A percentile compares a stretch with the other conserved stretches of the same genome.
Evolutionary conservation across 2,329 filamentous ascomycete genomes (phyloP).

Genomic region (Botrytis cinerea): DNA sequence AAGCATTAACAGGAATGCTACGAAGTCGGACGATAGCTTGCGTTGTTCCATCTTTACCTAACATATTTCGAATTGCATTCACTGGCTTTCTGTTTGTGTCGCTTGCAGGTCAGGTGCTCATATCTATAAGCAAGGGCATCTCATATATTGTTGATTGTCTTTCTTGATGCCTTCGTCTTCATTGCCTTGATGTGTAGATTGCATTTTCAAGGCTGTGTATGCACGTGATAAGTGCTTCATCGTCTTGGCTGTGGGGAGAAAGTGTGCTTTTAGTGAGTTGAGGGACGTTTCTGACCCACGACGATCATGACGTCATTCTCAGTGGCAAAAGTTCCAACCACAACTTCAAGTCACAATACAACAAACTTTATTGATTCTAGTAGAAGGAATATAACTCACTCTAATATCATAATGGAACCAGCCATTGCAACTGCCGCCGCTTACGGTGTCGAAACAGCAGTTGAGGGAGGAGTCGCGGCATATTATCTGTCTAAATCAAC

Average conservation of each 20-base stretch:
- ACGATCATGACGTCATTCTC: constrained; percentile 5
- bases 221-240: neutral
- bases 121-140: fast-evolving
- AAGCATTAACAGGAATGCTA: neutral
- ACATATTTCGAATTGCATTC: neutral
- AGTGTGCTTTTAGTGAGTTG: neutral
- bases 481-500: constrained; percentile 20
- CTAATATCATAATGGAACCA: constrained; percentile 21
- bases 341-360: neutral
- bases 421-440: neutral
- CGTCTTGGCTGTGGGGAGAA: neutral
- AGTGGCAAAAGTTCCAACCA: neutral
- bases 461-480: constrained; percentile 16
- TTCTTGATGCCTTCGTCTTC: neutral
- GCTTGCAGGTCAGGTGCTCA: neutral
- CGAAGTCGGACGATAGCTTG: neutral
- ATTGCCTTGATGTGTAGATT: neutral
- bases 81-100: neutral
- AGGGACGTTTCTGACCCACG: neutral
- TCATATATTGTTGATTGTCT: neutral
- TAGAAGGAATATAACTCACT: neutral
- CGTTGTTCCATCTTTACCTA: neutral
- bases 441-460: constrained; percentile 2
- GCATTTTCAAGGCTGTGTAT: too few species aligned
- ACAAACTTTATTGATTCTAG: neutral